Conservation (phyloP, 257 asterid species). For the Verbena officinalis region DNA sequence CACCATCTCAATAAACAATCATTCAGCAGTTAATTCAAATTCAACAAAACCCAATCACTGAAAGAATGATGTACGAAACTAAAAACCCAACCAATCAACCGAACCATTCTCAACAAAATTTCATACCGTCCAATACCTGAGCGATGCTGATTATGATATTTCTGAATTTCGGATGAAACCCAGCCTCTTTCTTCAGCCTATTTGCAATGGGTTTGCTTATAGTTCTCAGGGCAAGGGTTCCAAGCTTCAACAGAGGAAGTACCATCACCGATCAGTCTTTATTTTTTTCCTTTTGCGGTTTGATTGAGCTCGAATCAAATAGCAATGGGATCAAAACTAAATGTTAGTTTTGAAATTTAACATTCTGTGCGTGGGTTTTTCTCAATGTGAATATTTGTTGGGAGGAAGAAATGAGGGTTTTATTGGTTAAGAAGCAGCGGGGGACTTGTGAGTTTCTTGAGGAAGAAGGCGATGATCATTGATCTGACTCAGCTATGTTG, state of each 20-base stretch:
- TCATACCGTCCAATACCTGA: conserved; percentile 55
- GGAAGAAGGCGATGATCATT: conserved; percentile 38
- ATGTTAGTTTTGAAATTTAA: neutral
- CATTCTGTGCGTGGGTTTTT: neutral
- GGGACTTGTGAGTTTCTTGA: conserved; percentile 44
- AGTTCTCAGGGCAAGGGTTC: conserved; percentile 89
- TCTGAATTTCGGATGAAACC: conserved; percentile 80
- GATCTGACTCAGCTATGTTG: neutral
- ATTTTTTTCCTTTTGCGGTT: neutral
- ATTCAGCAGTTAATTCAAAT: neutral
- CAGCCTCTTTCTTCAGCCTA: conserved; percentile 79
- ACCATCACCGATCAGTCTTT: conserved; percentile 49
- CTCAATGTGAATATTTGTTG: neutral
- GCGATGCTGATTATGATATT: conserved; percentile 73
- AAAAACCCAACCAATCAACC: conserved; percentile 17
- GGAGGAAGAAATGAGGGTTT: conserved; percentile 21
- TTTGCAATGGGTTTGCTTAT: conserved; percentile 87
- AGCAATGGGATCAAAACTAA: neutral
- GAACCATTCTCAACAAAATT: conserved; percentile 13
- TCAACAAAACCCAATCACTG: conserved; percentile 1
- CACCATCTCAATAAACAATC: neutral
- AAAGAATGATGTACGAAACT: too few species aligned
- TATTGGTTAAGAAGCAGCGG: conserved; percentile 34
- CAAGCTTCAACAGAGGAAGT: conserved; percentile 85
- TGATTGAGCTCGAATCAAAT: conserved; percentile 8